Conservation (phyloP, 768 basidiomycete genomes). For the Tremella fuciformis region DNA sequence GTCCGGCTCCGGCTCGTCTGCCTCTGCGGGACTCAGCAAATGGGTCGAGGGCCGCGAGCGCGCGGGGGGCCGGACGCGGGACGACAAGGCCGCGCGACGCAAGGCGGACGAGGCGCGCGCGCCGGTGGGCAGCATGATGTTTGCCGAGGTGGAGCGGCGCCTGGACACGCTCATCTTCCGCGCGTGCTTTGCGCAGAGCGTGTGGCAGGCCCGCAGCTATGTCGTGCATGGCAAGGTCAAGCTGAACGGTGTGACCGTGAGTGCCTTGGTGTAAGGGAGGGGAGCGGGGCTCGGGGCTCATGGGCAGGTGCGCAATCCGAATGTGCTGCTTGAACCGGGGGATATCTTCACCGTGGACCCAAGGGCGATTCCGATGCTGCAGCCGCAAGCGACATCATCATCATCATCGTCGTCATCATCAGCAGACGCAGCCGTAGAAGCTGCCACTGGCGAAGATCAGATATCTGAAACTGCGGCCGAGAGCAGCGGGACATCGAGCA, state of each 20-base stretch:
- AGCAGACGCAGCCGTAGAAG: conserved; percentile 7
- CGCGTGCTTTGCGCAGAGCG: conserved; percentile 78
- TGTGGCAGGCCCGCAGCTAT: conserved; percentile 82
- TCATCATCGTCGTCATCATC: not conserved
- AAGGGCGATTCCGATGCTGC: conserved; percentile 69
- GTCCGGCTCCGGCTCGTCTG: conserved; percentile 8
- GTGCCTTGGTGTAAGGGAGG: conserved; percentile 37
- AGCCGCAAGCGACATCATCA: conserved; percentile 11
- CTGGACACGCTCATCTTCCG: conserved; percentile 90
- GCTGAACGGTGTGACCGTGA: conserved; percentile 84
- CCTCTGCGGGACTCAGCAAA: conserved; percentile 14
- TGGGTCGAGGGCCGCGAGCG: conserved; percentile 55
- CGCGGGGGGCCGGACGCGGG: conserved; percentile 51
- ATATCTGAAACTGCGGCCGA: conserved; percentile 7
- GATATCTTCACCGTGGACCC: conserved; percentile 92
- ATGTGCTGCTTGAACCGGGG: conserved; percentile 84
- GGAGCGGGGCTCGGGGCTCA: not conserved
- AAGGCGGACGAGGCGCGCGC: conserved; percentile 65
- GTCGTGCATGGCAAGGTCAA: conserved; percentile 82
- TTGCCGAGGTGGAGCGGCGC: conserved; percentile 86
- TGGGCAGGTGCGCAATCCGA: conserved; percentile 72
- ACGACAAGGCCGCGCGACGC: conserved; percentile 58
- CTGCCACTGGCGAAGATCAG: not conserved
- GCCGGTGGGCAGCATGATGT: conserved; percentile 94
- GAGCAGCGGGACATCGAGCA: not conserved